These are phyloP conservation scores for Tranzscheliella williamsii DNA, from an alignment of 1,284 basidiomycete species.

Conservation along the genomic window DNA sequence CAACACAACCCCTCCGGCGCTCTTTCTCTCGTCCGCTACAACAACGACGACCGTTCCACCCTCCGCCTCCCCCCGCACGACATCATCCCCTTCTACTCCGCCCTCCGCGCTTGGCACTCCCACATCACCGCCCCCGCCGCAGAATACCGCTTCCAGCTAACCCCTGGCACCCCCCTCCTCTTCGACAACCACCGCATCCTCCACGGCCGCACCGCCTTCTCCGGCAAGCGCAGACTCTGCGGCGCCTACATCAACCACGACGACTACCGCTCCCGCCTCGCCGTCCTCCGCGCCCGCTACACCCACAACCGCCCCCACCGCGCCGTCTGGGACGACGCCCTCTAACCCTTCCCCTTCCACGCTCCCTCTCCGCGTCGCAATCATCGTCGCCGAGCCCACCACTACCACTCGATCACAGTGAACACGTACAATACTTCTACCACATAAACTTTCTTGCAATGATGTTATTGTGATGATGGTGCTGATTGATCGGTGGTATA, in stretches of 20 bases:
- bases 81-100: slow-evolving; percentile 71
- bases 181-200: slow-evolving; percentile 93
- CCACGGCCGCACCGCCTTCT: slow-evolving; percentile 87
- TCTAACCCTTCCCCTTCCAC: too few relatives aligned
- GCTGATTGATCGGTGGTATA: too few relatives aligned
- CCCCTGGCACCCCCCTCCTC: slow-evolving; percentile 81
- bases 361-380: too few relatives aligned
- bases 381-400: too few relatives aligned
- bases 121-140: slow-evolving; percentile 77
- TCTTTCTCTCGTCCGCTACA: slow-evolving; percentile 83
- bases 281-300: slow-evolving; percentile 32
- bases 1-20: slow-evolving; percentile 68
- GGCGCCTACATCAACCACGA: slow-evolving; percentile 73
- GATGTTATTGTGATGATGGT: too few relatives aligned
- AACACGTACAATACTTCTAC: too few relatives aligned
- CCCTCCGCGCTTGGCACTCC: slow-evolving; percentile 74
- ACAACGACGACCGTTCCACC: slow-evolving; percentile 79
- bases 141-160: slow-evolving; percentile 87
- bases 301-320: slow-evolving; percentile 9
- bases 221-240: slow-evolving; percentile 86
- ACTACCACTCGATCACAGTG: too few relatives aligned
- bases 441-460: too few relatives aligned
- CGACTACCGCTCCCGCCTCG: slow-evolving; percentile 46
- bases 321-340: slow-evolving; percentile 52
- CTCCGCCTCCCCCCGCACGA: slow-evolving; percentile 23